phyloP scores from a whole-genome alignment of 2,329 filamentous ascomycete genomes.

The Fusarium bulbicola region DNA sequence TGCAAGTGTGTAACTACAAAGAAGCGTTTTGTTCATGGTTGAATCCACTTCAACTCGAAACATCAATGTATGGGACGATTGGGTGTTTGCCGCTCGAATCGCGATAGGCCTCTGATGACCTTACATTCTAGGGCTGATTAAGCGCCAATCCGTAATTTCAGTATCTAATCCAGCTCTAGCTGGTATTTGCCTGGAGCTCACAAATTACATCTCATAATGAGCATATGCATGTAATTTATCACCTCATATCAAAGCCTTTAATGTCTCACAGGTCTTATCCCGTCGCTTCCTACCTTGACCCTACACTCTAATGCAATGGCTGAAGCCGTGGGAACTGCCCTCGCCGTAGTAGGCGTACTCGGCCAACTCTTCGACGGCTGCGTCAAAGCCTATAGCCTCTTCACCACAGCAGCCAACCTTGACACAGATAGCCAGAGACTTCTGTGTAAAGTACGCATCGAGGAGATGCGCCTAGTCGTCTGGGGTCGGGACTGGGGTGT shows the following conservation, averaged over 20 bases:
- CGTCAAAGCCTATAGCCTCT: conserved; percentile 56
- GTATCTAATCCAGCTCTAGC: background rate
- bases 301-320: conserved; percentile 36
- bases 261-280: background rate
- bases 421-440: conserved; percentile 55
- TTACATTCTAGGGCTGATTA: conserved; percentile 12
- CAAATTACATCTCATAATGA: background rate
- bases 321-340: conserved; percentile 53
- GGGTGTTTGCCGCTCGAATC: background rate
- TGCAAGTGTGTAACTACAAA: background rate
- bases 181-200: background rate
- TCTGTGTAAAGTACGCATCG: conserved; percentile 59
- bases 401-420: conserved; percentile 54
- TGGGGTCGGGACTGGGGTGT: conserved; percentile 61
- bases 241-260: background rate
- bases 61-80: background rate
- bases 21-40: too few species aligned
- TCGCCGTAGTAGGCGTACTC: conserved; percentile 56
- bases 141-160: background rate
- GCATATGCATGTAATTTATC: background rate
- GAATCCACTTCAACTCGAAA: background rate
- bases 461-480: conserved; percentile 58
- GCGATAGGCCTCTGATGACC: background rate
- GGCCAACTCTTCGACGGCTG: conserved; percentile 59
- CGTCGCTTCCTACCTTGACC: background rate